Evolutionary conservation across 805 yeast species (phyloP).

Genomic region (Monosporozyma servazzii): DNA sequence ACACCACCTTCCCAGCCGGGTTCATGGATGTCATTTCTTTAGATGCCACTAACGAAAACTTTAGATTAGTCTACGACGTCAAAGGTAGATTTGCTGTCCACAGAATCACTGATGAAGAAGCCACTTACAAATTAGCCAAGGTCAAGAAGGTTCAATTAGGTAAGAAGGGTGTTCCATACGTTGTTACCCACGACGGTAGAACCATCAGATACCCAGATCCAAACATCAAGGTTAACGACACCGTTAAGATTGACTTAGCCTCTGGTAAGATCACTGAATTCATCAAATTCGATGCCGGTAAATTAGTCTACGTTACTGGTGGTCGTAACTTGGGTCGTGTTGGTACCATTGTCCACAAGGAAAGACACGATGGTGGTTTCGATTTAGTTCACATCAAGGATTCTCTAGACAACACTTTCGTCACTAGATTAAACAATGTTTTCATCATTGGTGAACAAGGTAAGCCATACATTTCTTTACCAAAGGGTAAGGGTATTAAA

Average conservation of each 20-base stretch:
- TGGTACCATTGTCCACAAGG: slow-evolving; percentile 93
- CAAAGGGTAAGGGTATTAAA: slow-evolving; percentile 99
- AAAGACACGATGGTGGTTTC: slow-evolving; percentile 97
- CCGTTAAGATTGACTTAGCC: slow-evolving; percentile 93
- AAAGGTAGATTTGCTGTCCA: slow-evolving; percentile 99
- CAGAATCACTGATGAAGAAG: slow-evolving; percentile 99
- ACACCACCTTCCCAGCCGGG: slow-evolving; percentile 97
- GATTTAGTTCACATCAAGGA: slow-evolving; percentile 96
- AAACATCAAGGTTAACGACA: slow-evolving; percentile 90
- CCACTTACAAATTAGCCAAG: slow-evolving; percentile 94
- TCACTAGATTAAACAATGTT: slow-evolving; percentile 88
- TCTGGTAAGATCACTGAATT: slow-evolving; percentile 87
- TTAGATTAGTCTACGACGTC: slow-evolving; percentile 96
- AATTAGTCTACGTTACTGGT: slow-evolving; percentile 88
- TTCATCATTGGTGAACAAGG: slow-evolving; percentile 93
- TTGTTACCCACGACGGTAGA: slow-evolving; percentile 99
- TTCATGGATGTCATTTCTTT: slow-evolving; percentile 97
- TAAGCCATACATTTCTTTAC: slow-evolving; percentile 88
- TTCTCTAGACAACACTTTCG: slow-evolving; percentile 87
- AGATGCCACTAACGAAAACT: slow-evolving; percentile 98
- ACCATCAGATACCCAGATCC: slow-evolving; percentile 99
- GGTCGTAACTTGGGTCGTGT: slow-evolving; percentile 98
- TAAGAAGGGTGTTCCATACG: slow-evolving; percentile 96
- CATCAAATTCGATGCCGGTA: slow-evolving; percentile 89
- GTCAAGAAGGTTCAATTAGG: slow-evolving; percentile 98